Conservation (phyloP, 257 asterid genomes). For the Oldenlandia corymbosa region DNA sequence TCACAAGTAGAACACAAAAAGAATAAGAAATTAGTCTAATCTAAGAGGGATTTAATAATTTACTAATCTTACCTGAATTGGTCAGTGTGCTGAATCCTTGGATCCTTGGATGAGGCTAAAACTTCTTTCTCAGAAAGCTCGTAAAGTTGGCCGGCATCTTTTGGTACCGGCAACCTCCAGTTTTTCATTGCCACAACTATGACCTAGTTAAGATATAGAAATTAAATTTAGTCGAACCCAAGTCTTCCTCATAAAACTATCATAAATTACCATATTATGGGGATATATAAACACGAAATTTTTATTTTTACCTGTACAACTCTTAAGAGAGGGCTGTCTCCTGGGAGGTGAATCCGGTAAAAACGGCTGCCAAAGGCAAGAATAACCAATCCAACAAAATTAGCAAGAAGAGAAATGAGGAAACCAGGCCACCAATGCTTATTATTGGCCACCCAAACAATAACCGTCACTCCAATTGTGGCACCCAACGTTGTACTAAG, state of each 20-base stretch:
- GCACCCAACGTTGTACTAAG: conserved; percentile 54
- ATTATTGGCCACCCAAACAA: conserved; percentile 62
- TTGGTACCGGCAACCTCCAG: conserved; percentile 34
- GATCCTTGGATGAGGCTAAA: conserved; percentile 23
- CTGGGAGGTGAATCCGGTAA: conserved; percentile 53
- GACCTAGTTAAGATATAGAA: conserved; percentile 33
- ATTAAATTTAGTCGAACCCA: no score
- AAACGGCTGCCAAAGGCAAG: conserved; percentile 52
- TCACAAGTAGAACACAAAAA: no score
- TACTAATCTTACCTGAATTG: conserved; percentile 60
- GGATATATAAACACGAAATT: no score
- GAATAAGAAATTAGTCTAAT: no score
- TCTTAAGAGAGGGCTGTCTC: conserved; percentile 58
- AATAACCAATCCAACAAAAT: conserved; percentile 32
- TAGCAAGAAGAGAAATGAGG: conserved; percentile 37
- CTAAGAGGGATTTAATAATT: no score
- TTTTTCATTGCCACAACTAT: conserved; percentile 55
- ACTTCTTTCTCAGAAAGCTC: conserved; percentile 60
- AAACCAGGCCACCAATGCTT: conserved; percentile 84
- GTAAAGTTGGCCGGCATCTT: conserved; percentile 42
- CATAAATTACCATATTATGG: no score
- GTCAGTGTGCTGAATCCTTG: conserved; percentile 50
- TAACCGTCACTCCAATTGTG: conserved; percentile 56
- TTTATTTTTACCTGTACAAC: conserved; percentile 53
- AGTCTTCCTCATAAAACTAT: no score